Evolutionary conservation across 495 filamentous ascomycete species (phyloP).

Genomic region (Penicillium manginii): DNA sequence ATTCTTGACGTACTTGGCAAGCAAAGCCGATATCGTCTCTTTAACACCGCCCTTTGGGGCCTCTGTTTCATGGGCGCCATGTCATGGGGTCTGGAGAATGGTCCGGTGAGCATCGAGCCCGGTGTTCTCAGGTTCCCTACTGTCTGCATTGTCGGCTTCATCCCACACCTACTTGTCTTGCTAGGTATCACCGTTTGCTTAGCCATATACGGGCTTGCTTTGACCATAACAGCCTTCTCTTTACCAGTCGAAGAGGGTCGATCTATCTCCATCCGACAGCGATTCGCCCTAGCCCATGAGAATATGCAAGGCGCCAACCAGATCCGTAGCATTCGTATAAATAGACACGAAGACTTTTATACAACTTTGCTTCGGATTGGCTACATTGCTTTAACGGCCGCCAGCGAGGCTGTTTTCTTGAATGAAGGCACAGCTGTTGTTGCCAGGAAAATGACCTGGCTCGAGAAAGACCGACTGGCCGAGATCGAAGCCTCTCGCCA

Average conservation of each 20-base stretch:
- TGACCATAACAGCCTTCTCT: conserved; percentile 75
- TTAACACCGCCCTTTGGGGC: conserved; percentile 89
- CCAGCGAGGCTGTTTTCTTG: conserved; percentile 92
- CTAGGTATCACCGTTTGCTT: conserved; percentile 74
- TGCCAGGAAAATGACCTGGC: conserved; percentile 82
- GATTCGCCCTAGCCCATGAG: conserved; percentile 68
- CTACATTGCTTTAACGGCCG: conserved; percentile 84
- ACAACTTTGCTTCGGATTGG: conserved; percentile 83
- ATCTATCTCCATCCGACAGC: conserved; percentile 50
- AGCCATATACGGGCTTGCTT: conserved; percentile 73
- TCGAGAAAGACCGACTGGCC: conserved; percentile 82
- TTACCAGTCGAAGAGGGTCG: conserved; percentile 50
- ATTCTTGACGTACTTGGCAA: conserved; percentile 77
- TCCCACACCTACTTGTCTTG: conserved; percentile 86
- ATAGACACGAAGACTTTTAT: conserved; percentile 91
- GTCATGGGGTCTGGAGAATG: conserved; percentile 66
- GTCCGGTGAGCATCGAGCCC: conserved; percentile 48
- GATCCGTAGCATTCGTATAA: conserved; percentile 75
- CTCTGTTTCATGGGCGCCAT: conserved; percentile 84
- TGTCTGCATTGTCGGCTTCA: conserved; percentile 91
- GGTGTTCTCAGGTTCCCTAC: conserved; percentile 81
- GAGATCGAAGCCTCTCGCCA: conserved; percentile 51
- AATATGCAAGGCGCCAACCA: conserved; percentile 94
- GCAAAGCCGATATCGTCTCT: conserved; percentile 74
- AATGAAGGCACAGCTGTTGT: conserved; percentile 83